Base-by-base conservation (phyloP, 2,329 filamentous ascomycete genomes). In the Penicillium fuscoglaucum region DNA sequence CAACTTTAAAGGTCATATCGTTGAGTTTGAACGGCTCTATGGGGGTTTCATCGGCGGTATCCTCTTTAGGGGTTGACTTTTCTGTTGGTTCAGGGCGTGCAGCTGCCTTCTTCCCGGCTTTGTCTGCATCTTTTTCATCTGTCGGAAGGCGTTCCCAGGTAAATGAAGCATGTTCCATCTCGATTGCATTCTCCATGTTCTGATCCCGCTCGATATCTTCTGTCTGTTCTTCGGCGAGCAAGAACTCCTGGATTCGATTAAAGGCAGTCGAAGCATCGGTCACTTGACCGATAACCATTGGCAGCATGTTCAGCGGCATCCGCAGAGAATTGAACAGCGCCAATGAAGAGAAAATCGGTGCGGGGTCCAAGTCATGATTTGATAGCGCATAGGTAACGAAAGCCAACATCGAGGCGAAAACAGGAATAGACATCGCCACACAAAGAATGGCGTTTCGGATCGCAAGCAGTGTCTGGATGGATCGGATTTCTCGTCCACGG, bases 391-490 rank as follows among this genome's bases (percentile, higher is more conserved):
- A 87, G 0, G 91, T 93, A 75, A 98, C 93, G 74, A 98, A 98
- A 0, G 93, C 86, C 41, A 98, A 75, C 91, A 98, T 97, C 1
- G 93, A 96, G 0, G 93, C 92, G 67, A 98, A 97, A 53, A 96
- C 90, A 7, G 95, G 93, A 70, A 96, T 83, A 0, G 91, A 76
- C 83, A 96, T 85, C 69, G 90, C 90, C 50, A 95, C 81, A 13
- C 91, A 89, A 74, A 92, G 89, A 78, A 96, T 91, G 43, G 83
- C 91, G 72, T 96, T 96, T 66, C 92, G 85, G 64, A 96, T 90
- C 1, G 90, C 86, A 29, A 98, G 79, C 46, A 98, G 78, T 15
- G 91, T 79, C 72, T 96, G 93, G 58, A 98, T 92, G n/a, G 89
- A 85, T 57, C 82, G 79, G 60, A 98, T 92, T 74, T 98, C 93